Base-by-base conservation (phyloP, 371 early-diverging fungal species). In the Sporodiniella umbellata region DNA sequence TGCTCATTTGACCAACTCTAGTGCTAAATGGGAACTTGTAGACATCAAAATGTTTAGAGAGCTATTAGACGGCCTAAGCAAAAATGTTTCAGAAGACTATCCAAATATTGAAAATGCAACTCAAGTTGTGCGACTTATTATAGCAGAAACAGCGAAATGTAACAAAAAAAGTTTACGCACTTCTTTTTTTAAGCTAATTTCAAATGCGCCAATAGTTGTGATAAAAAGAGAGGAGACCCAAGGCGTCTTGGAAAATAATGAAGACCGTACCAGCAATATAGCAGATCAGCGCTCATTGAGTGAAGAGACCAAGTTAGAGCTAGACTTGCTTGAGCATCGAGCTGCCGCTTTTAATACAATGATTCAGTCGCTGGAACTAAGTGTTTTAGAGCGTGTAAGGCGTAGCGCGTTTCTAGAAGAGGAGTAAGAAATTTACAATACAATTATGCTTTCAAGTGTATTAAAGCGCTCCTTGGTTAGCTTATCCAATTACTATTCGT, bases 141-240 rank as follows among this genome's bases (percentile, higher is more conserved):
- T 43, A 14, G 37, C 35, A n/a, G 48, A 54, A 19, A 25, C 45
- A 15, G 43, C 39, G 25, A 62, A 58, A 48, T 42, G 60, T 60
- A 58, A 55, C 53, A 53, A 14, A 22, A 30, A 2, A 15, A 10
- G n/a, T n/a, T n/a, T n/a, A n/a, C n/a, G n/a, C n/a, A n/a, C n/a
- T n/a, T n/a, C n/a, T n/a, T n/a, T n/a, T n/a, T n/a, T n/a, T n/a
- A n/a, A n/a, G n/a, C n/a, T n/a, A n/a, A n/a, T n/a, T n/a, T n/a
- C n/a, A n/a, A n/a, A n/a, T n/a, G n/a, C n/a, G n/a, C n/a, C n/a
- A n/a, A 26, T 49, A 61, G 62, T 33, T 0, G 33, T 44, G 44
- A 49, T 55, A 15, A 56, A 56, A 21, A 52, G 49, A 33, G 53
- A 48, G 19, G 53, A 61, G 18, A 53, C 56, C 4, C 18, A 40